phyloP scores from a whole-genome alignment of 163 green algal species.

The Scenedesmus sp. region DNA sequence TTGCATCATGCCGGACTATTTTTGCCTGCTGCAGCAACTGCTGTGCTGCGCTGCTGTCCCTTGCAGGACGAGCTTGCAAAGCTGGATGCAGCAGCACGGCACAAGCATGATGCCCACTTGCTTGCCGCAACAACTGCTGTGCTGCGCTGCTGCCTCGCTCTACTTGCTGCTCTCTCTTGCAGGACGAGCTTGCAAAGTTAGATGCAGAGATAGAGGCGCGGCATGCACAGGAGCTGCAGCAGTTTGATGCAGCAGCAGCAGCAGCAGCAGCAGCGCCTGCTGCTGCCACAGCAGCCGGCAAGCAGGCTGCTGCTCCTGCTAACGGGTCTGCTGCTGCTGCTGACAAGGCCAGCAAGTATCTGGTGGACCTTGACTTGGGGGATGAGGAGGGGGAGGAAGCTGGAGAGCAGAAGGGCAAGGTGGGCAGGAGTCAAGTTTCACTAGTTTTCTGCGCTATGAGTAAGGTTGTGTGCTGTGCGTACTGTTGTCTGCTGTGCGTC shows the following conservation, averaged over 20 bases:
- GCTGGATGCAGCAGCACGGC: not conserved
- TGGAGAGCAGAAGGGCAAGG: not conserved
- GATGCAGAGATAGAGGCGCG: constrained; percentile 71
- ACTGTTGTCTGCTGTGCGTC: too few species aligned
- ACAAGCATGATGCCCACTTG: too few species aligned
- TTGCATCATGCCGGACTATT: too few species aligned
- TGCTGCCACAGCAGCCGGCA: constrained; percentile 9
- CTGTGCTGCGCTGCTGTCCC: not conserved
- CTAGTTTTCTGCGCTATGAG: not conserved
- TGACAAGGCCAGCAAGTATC: constrained; percentile 48
- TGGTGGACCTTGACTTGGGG: constrained; percentile 57
- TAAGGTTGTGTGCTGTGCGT: not conserved
- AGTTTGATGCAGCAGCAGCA: constrained; percentile 64
- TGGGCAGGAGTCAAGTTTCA: not conserved
- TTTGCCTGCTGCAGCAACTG: not conserved
- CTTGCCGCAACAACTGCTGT: not conserved
- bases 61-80: constrained; percentile 26
- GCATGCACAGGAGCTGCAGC: constrained; percentile 75
- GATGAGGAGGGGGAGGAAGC: constrained; percentile 43
- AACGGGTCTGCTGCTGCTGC: constrained; percentile 39
- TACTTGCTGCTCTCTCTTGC: not conserved
- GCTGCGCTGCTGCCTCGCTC: not conserved
- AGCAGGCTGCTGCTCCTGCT: not conserved
- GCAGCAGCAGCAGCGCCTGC: constrained; percentile 17
- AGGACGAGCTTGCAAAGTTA: constrained; percentile 76